Evolutionary conservation across 768 basidiomycete genomes (phyloP).

Genomic region (Collybia nuda): DNA sequence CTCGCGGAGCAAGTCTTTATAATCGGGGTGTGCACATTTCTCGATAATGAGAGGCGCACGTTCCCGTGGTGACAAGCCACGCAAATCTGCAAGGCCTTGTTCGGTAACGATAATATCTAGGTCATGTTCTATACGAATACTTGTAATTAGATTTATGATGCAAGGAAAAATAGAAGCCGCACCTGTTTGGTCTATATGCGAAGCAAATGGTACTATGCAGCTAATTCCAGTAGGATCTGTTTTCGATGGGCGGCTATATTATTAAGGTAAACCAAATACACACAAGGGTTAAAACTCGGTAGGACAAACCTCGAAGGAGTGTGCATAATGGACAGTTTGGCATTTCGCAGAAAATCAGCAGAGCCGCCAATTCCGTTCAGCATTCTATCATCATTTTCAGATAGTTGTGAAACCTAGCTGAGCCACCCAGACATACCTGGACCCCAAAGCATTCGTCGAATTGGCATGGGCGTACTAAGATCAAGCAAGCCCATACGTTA

Average conservation of each 20-base stretch:
- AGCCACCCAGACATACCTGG: constrained; percentile 17
- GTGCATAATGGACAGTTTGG: constrained; percentile 51
- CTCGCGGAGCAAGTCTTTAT: constrained; percentile 38
- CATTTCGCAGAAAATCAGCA: constrained; percentile 47
- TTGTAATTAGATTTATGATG: neutral
- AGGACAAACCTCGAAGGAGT: constrained; percentile 38
- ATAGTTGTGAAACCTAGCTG: neutral
- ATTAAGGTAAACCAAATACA: neutral
- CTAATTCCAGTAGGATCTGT: constrained; percentile 48
- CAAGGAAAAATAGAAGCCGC: constrained; percentile 5
- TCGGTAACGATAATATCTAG: constrained; percentile 48
- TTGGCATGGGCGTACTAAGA: constrained; percentile 47
- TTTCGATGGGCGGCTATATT: constrained; percentile 39
- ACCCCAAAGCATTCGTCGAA: constrained; percentile 50
- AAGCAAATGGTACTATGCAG: constrained; percentile 48
- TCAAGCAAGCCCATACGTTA: neutral
- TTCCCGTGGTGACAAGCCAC: constrained; percentile 45
- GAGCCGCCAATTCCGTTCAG: constrained; percentile 49
- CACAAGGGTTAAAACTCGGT: neutral
- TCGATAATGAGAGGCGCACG: constrained; percentile 45
- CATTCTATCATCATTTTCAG: constrained; percentile 28
- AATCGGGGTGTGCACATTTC: constrained; percentile 49
- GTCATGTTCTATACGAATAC: constrained; percentile 36
- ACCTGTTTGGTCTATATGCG: constrained; percentile 50
- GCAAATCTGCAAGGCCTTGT: constrained; percentile 47